Percentiles rank a stretch among this genome's conserved stretches.
Conservation (phyloP, 306 rosid genomes). For the Cyclanthera cordifolia region DNA sequence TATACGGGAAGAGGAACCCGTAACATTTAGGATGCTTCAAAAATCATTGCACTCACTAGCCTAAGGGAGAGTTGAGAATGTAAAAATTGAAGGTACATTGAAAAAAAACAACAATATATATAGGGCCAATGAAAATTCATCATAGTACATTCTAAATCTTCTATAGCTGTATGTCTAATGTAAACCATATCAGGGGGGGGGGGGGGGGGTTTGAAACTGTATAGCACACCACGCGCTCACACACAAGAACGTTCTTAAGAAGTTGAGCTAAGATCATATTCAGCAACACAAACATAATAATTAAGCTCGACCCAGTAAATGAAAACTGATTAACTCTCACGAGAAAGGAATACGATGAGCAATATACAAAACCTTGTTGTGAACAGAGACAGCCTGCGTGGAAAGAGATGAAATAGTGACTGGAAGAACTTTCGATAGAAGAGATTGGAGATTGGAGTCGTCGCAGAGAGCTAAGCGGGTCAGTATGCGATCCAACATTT, state of each 20-base stretch:
- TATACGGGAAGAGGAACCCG: too few relatives aligned
- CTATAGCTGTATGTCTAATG: background rate
- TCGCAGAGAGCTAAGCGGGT: conserved; percentile 89
- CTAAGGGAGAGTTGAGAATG: background rate
- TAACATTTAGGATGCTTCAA: background rate
- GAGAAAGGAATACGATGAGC: background rate
- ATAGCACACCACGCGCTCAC: background rate
- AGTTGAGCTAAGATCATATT: background rate
- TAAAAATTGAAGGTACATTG: background rate
- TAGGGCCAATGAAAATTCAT: background rate
- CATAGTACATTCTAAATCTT: conserved; percentile 3
- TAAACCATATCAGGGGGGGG: background rate
- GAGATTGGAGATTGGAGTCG: conserved; percentile 67
- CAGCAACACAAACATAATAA: background rate
- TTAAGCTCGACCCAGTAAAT: background rate
- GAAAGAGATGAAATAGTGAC: conserved; percentile 70
- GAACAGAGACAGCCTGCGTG: conserved; percentile 45
- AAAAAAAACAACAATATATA: background rate
- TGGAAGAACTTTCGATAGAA: conserved; percentile 81
- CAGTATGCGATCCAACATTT: conserved; percentile 74
- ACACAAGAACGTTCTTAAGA: background rate
- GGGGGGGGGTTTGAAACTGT: too few relatives aligned
- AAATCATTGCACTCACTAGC: background rate
- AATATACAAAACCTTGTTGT: conserved; percentile 50
- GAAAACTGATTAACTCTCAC: background rate